Base-by-base conservation (phyloP, 2,329 filamentous ascomycete genomes). In the Talaromyces amestolkiae region DNA sequence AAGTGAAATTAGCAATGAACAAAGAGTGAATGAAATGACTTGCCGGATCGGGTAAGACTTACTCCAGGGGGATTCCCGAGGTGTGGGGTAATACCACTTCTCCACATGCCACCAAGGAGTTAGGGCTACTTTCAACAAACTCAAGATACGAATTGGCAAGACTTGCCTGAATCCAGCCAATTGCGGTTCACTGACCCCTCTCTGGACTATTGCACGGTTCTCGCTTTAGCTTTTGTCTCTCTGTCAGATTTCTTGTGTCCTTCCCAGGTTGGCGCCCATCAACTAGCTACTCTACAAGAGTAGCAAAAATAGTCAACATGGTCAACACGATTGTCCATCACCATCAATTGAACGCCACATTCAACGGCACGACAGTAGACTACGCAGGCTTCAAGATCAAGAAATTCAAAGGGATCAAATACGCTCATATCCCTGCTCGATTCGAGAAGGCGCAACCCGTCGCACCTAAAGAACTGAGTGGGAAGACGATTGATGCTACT, bases 401-500 rank as follows among this genome's bases (percentile, higher is more conserved):
- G 49, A 70, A 73, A 47, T 76, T 72, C 62, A 63, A 71, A 3
- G 74, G 75, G 24, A 74, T 76, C 60, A 75, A 75, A 61, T 76
- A 76, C 61, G 74, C 71, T 11, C 67, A 59, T 47, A 65, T 76
- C 1, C 72, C 75, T 0, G 72, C 69, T 10, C 70, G 75, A 3
- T 76, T 76, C 64, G 74, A 76, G 60, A 71, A 63, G n/a, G 67
- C 74, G 1, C 58, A 69, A 66, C 70, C 70, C 0, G 68, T 75
- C 4, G 15, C 47, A 2, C 13, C 27, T 27, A 58, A 70, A 4
- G 49, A 62, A 10, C 74, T 74, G 13, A 62, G 69, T 17, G 75
- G 72, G 33, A 60, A 65, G 19, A 68, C 76, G 69, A 61, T 77
- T 68, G 63, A 80, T 74, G 69, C 79, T 67, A 70, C 76, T 63